phyloP scores from a whole-genome alignment of 768 basidiomycete species.

The Phanerochaete sordida region DNA sequence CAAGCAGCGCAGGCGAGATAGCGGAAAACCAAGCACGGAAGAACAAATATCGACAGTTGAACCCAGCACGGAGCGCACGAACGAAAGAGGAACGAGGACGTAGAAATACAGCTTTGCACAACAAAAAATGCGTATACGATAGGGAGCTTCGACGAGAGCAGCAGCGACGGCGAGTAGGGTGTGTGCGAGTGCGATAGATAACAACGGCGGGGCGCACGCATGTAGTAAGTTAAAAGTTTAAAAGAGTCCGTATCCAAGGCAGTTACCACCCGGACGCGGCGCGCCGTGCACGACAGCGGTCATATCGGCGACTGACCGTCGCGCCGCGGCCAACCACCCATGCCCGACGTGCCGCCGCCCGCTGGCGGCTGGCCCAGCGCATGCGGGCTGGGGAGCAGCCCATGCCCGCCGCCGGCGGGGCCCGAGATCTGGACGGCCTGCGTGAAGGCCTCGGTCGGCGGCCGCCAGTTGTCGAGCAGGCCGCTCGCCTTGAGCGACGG shows the following conservation, averaged over 20 bases:
- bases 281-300: not conserved
- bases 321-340: not conserved
- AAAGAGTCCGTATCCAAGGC: not conserved
- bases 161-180: not conserved
- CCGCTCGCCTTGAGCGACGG: conserved; percentile 77
- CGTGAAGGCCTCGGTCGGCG: conserved; percentile 22
- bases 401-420: not conserved
- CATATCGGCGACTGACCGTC: not conserved
- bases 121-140: not conserved
- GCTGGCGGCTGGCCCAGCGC: conserved; percentile 2
- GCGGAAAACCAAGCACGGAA: no score
- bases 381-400: conserved; percentile 5
- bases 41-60: not conserved
- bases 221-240: not conserved
- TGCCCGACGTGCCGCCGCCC: not conserved
- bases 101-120: not conserved
- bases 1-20: no score
- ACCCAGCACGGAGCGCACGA: not conserved
- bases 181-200: not conserved
- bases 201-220: not conserved
- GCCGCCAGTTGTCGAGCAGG: conserved; percentile 49
- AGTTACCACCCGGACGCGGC: not conserved
- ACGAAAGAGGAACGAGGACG: not conserved
- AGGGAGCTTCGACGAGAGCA: not conserved
- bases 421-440: conserved; percentile 16